phyloP scores from a whole-genome alignment of 2,329 filamentous ascomycete species.

The Ascochyta fabae region DNA sequence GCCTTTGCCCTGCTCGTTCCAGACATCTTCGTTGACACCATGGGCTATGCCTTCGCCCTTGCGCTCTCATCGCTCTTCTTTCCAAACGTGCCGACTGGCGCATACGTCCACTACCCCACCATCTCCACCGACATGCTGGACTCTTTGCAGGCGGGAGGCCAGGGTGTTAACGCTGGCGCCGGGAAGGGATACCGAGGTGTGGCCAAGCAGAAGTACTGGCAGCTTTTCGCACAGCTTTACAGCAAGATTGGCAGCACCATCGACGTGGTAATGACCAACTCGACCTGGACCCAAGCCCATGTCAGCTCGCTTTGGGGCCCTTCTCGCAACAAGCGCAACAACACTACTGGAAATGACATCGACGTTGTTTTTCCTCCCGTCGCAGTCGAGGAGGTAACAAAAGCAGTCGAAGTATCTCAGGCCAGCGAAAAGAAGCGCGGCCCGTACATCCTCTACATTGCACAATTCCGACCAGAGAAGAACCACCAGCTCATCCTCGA shows the following conservation, averaged over 20 bases:
- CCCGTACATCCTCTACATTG: slow-evolving; percentile 85
- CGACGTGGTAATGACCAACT: slow-evolving; percentile 97
- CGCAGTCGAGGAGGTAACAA: slow-evolving; percentile 82
- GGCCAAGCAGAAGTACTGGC: slow-evolving; percentile 84
- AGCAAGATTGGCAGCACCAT: slow-evolving; percentile 80
- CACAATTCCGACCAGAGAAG: slow-evolving; percentile 97
- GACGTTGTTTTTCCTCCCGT: slow-evolving; percentile 89
- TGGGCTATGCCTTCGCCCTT: slow-evolving; percentile 94
- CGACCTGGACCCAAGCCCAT: slow-evolving; percentile 83
- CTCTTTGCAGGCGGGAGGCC: slow-evolving; percentile 66
- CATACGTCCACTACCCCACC: slow-evolving; percentile 97
- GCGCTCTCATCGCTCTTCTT: slow-evolving; percentile 85
- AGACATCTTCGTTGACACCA: slow-evolving; percentile 95
- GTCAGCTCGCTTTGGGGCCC: slow-evolving; percentile 79
- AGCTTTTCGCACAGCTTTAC: slow-evolving; percentile 81
- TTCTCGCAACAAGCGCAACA: slow-evolving; percentile 50
- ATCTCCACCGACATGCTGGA: slow-evolving; percentile 98
- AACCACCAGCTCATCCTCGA: slow-evolving; percentile 88
- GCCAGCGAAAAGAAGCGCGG: slow-evolving; percentile 73
- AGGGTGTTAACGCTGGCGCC: slow-evolving; percentile 82
- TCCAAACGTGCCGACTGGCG: slow-evolving; percentile 78
- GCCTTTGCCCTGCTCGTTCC: slow-evolving; percentile 91
- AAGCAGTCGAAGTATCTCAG: slow-evolving; percentile 73
- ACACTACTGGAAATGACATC: slow-evolving; percentile 63
- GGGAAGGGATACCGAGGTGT: slow-evolving; percentile 74